phyloP scores from a whole-genome alignment of 345 rosid genomes.

The Triadica sebifera region DNA sequence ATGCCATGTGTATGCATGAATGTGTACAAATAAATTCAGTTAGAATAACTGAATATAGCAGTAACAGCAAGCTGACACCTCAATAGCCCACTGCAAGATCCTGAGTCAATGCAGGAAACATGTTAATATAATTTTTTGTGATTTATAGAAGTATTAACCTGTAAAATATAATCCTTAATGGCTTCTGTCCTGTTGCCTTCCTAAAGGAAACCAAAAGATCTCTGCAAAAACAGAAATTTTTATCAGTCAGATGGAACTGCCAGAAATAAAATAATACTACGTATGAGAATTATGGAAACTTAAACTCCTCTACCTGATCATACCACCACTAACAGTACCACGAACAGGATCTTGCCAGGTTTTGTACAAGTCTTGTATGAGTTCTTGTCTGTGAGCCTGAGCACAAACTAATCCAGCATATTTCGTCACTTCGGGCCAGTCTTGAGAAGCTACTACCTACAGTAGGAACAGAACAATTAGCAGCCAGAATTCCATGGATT shows the following conservation, averaged over 20 bases:
- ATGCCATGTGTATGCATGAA: neutral
- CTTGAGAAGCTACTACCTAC: constrained; percentile 99
- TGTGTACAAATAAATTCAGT: too few species aligned
- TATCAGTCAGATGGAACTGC: neutral
- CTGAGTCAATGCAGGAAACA: neutral
- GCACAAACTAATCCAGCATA: constrained; percentile 98
- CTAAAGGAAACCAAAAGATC: constrained; percentile 92
- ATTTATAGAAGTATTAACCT: constrained; percentile 39
- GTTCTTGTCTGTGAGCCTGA: constrained; percentile 99
- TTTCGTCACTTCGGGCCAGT: constrained; percentile 99
- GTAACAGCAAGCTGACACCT: too few species aligned
- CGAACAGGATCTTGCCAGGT: constrained; percentile 99
- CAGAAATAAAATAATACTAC: too few species aligned
- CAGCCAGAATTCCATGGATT: constrained; percentile 1
- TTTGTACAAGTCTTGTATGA: constrained; percentile 94
- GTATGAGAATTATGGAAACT: neutral
- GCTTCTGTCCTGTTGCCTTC: constrained; percentile 99
- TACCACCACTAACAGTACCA: constrained; percentile 93
- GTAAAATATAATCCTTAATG: constrained; percentile 92
- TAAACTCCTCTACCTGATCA: constrained; percentile 66
- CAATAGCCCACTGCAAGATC: too few species aligned
- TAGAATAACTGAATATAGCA: too few species aligned
- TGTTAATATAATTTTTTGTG: neutral
- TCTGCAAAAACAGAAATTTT: constrained; percentile 34
- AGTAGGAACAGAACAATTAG: constrained; percentile 22